phyloP scores from a whole-genome alignment of 2,329 filamentous ascomycete species.

The Cladophialophora yegresii region DNA sequence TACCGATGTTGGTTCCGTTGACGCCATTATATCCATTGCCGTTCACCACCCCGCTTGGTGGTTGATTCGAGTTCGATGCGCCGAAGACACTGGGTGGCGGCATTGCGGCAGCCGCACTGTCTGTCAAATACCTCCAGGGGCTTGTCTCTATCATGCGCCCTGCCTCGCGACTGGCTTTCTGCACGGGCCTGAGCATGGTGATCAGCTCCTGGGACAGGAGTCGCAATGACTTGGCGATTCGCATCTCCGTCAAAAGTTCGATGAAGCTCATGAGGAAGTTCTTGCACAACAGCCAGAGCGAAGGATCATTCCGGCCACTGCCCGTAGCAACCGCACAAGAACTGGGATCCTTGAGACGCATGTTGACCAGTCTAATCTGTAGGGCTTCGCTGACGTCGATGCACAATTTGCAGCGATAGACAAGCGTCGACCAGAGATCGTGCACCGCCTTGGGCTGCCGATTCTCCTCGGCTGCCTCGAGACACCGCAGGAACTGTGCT shows the following conservation, averaged over 20 bases:
- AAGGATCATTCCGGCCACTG: constrained; percentile 52
- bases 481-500: constrained; percentile 64
- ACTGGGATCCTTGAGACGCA: constrained; percentile 82
- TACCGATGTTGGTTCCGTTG: constrained; percentile 25
- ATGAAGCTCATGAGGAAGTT: constrained; percentile 53
- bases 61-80: constrained; percentile 32
- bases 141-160: constrained; percentile 69
- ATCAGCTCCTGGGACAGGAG: constrained; percentile 67
- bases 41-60: constrained; percentile 17
- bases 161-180: constrained; percentile 79
- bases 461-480: constrained; percentile 64
- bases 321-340: constrained; percentile 54
- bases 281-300: constrained; percentile 72
- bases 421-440: constrained; percentile 68
- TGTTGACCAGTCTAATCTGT: constrained; percentile 69
- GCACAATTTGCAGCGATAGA: constrained; percentile 69
- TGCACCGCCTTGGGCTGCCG: constrained; percentile 62
- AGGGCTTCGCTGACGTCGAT: constrained; percentile 73
- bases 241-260: constrained; percentile 51
- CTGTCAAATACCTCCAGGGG: constrained; percentile 61
- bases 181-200: constrained; percentile 73
- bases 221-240: constrained; percentile 50
- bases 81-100: constrained; percentile 37
- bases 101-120: constrained; percentile 41
- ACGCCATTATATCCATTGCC: constrained; percentile 33